A percentile compares a stretch with the other conserved stretches of the same genome.
These are phyloP conservation scores for Penicillium sp. DNA, from an alignment of 2,329 filamentous ascomycete genomes.

Conservation along the genomic window DNA sequence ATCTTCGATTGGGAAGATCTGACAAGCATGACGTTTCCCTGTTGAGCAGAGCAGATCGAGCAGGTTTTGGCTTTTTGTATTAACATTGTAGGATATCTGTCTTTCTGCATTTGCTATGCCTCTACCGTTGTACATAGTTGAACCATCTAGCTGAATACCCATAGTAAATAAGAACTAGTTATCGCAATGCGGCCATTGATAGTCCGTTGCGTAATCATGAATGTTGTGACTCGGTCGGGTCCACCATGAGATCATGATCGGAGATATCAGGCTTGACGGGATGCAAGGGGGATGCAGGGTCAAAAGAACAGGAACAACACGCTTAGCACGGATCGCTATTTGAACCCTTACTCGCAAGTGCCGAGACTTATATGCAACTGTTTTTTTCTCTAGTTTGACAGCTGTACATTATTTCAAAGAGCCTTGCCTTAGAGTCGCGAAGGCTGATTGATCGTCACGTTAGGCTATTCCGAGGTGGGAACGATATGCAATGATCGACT, in stretches of 20 bases:
- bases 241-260: conserved; percentile 14
- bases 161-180: background rate
- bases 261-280: conserved; percentile 4
- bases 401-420: background rate
- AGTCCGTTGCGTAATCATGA: background rate
- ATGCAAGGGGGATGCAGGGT: conserved; percentile 10
- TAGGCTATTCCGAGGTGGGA: background rate
- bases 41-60: background rate
- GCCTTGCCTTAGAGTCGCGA: background rate
- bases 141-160: background rate
- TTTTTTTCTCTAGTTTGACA: background rate
- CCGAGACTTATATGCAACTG: background rate
- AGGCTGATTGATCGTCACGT: background rate
- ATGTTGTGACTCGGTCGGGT: background rate
- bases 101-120: background rate
- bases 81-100: background rate
- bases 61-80: background rate
- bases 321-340: background rate
- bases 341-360: background rate
- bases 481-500: background rate
- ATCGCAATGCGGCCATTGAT: background rate
- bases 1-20: conserved; percentile 31
- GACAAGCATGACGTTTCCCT: conserved; percentile 23
- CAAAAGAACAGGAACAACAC: background rate
- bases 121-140: background rate